These are phyloP conservation scores for Diplodia sapinea DNA, from an alignment of 2,329 filamentous ascomycete genomes.

Conservation along the genomic window DNA sequence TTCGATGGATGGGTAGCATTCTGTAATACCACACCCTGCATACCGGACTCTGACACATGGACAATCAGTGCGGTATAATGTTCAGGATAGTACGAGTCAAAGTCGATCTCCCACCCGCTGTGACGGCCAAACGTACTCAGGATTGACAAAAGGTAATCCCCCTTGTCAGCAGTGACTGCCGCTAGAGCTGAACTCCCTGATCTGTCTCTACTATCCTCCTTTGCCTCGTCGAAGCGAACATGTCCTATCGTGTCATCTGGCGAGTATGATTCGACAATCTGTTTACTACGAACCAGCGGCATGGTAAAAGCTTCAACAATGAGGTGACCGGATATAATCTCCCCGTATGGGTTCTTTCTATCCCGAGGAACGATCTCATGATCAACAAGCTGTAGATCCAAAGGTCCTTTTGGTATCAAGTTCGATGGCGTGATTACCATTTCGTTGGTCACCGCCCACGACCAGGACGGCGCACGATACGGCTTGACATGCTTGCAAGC, in stretches of 20 bases:
- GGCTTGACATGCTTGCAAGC: background rate
- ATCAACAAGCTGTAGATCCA: background rate
- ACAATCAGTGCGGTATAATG: too few species aligned
- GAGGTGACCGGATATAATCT: background rate
- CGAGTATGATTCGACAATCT: background rate
- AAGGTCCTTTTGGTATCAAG: background rate
- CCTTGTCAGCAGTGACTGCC: background rate
- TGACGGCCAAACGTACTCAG: background rate
- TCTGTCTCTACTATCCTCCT: too few species aligned
- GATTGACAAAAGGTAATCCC: background rate
- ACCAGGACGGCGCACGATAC: conserved; percentile 9
- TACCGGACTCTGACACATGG: too few species aligned
- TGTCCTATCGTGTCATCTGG: background rate
- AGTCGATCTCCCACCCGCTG: background rate
- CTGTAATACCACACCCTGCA: too few species aligned
- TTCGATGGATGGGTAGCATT: too few species aligned
- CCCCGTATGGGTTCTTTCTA: background rate
- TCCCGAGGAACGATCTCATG: background rate
- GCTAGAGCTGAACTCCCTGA: background rate
- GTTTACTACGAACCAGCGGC: background rate
- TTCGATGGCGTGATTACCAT: background rate
- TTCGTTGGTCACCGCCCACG: background rate
- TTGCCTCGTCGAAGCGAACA: background rate
- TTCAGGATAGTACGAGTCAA: background rate
- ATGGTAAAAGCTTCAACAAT: background rate